Evolutionary conservation across 225 moss, liverwort and hornwort species (phyloP).

Genomic region (Rhytidiadelphus loreus): DNA sequence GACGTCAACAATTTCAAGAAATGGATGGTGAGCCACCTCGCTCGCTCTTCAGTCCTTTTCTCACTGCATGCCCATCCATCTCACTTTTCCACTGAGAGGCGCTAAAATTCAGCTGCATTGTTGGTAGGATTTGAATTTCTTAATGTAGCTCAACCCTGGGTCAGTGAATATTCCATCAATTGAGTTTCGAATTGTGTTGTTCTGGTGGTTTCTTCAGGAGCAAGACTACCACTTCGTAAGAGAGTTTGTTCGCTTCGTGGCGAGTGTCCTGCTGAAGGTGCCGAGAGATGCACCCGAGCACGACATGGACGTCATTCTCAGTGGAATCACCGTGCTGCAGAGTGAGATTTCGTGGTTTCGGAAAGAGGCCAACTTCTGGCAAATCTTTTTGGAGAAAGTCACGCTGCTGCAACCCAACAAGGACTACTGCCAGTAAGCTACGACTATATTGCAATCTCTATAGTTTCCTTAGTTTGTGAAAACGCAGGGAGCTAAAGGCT

Average conservation of each 20-base stretch:
- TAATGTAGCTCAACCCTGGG: not conserved
- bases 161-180: not conserved
- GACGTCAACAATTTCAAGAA: conserved; percentile 49
- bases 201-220: conserved; percentile 17
- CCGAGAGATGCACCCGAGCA: conserved; percentile 49
- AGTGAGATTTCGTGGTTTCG: conserved; percentile 39
- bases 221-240: conserved; percentile 81
- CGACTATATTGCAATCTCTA: not conserved
- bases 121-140: not conserved
- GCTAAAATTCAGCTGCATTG: not conserved
- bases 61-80: not conserved
- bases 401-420: not conserved
- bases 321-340: conserved; percentile 47
- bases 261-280: conserved; percentile 57
- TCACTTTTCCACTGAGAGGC: not conserved
- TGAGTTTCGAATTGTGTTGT: not conserved
- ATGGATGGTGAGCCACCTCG: conserved; percentile 54
- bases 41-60: not conserved
- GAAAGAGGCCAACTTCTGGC: conserved; percentile 41
- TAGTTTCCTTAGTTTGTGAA: not conserved
- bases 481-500: not conserved
- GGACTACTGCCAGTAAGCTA: conserved; percentile 22
- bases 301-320: conserved; percentile 52
- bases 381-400: conserved; percentile 30
- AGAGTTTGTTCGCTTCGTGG: conserved; percentile 52